These are phyloP conservation scores for Sclerotinia spermophila DNA, from an alignment of 2,329 filamentous ascomycete genomes.

Conservation along the genomic window DNA sequence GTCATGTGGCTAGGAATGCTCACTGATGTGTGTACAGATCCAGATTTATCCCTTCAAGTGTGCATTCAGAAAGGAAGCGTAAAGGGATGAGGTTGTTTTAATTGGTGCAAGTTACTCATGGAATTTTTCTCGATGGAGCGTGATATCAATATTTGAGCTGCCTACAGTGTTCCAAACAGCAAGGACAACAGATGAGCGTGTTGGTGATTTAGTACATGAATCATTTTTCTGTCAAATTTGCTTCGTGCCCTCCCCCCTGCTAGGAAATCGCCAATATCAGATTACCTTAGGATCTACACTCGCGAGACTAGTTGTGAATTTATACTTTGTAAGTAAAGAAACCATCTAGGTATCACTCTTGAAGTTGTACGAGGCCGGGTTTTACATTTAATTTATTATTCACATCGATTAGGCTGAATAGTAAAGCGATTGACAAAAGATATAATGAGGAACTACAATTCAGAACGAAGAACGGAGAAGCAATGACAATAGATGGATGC, in stretches of 20 bases:
- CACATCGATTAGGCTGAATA: not conserved
- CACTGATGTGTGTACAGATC: constrained; percentile 33
- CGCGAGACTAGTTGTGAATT: too few species aligned
- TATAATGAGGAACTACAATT: not conserved
- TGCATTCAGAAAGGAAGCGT: constrained; percentile 39
- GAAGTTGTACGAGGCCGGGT: not conserved
- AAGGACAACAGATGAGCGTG: not conserved
- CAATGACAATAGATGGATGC: not conserved
- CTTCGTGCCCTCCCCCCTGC: not conserved
- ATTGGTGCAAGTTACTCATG: not conserved
- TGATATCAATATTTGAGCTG: not conserved
- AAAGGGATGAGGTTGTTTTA: not conserved
- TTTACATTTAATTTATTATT: not conserved
- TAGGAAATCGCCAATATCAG: too few species aligned
- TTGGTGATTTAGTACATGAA: not conserved
- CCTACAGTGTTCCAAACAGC: not conserved
- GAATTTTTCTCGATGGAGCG: not conserved
- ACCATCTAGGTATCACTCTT: not conserved
- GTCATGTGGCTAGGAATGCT: not conserved
- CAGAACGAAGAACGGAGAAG: not conserved
- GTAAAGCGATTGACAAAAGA: not conserved
- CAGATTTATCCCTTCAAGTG: constrained; percentile 51
- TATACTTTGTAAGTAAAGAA: not conserved
- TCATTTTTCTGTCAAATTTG: not conserved
- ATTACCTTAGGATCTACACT: too few species aligned